phyloP scores from a whole-genome alignment of 805 yeast genomes.

The Nakazawaea siamensis region DNA sequence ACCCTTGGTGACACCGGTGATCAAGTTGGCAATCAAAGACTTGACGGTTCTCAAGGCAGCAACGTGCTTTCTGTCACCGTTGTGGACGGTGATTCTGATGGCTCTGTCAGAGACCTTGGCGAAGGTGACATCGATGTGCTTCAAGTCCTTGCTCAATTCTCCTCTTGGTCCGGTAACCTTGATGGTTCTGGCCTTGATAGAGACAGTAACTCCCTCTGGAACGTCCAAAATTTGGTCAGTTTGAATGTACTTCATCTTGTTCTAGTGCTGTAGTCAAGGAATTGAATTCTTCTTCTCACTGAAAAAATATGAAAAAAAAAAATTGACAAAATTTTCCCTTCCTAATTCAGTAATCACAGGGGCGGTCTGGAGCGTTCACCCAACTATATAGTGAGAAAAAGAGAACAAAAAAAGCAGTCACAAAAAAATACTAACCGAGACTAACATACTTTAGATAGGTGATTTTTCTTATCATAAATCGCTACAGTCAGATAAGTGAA shows the following conservation, averaged over 20 bases:
- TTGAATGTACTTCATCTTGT: constrained; percentile 72
- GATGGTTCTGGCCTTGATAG: constrained; percentile 75
- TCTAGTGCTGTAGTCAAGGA: constrained; percentile 1
- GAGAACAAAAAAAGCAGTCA: no score
- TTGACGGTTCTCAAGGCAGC: constrained; percentile 94
- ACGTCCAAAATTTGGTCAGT: constrained; percentile 75
- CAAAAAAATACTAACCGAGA: no score
- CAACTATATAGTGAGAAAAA: no score
- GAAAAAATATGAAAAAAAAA: no score
- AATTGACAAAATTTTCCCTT: no score
- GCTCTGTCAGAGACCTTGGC: constrained; percentile 53
- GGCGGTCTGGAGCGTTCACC: no score
- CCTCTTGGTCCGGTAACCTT: constrained; percentile 93
- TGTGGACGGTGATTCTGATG: constrained; percentile 78
- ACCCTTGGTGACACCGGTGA: constrained; percentile 94
- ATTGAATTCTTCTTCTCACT: no score
- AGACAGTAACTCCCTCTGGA: constrained; percentile 82
- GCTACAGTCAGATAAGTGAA: no score
- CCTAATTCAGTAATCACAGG: no score
- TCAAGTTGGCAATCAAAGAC: constrained; percentile 78
- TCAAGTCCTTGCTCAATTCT: constrained; percentile 70
- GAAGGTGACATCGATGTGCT: constrained; percentile 85
- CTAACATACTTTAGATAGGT: no score
- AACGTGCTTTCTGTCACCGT: constrained; percentile 96
- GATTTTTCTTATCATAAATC: no score